Percentiles rank a stretch among this genome's conserved stretches.
These are phyloP conservation scores for Entoloma clypeatum DNA, from an alignment of 1,284 basidiomycete species.

Conservation along the genomic window DNA sequence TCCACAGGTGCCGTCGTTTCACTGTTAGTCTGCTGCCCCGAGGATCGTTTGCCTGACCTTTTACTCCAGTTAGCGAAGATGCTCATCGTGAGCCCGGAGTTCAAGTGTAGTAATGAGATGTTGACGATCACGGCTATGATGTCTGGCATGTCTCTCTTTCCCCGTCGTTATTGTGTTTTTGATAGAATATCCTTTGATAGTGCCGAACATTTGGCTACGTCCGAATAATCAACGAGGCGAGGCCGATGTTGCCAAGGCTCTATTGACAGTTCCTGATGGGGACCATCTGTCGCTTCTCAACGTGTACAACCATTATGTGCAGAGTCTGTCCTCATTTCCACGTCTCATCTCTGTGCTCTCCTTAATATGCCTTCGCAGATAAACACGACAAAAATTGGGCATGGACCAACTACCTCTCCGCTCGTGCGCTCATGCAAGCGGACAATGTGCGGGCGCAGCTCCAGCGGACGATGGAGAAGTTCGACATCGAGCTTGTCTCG, in stretches of 20 bases:
- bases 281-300: slow-evolving; percentile 95
- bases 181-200: too few species aligned
- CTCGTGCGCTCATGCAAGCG: slow-evolving; percentile 81
- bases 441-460: slow-evolving; percentile 93
- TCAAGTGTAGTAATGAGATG: slow-evolving; percentile 94
- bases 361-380: slow-evolving; percentile 38
- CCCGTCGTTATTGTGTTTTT: slow-evolving; percentile 8
- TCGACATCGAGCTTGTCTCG: slow-evolving; percentile 76
- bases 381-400: slow-evolving; percentile 82
- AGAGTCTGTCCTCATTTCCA: slow-evolving; percentile 56
- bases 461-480: slow-evolving; percentile 88
- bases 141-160: slow-evolving; percentile 55
- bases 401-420: slow-evolving; percentile 88
- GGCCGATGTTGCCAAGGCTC: slow-evolving; percentile 87
- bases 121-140: slow-evolving; percentile 95
- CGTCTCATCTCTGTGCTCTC: slow-evolving; percentile 1
- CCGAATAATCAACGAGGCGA: slow-evolving; percentile 85
- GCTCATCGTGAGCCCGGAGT: slow-evolving; percentile 91
- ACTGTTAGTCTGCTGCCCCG: slow-evolving; percentile 14
- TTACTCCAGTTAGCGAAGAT: slow-evolving; percentile 80
- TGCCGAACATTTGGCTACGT: slow-evolving; percentile 91
- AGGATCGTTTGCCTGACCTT: not conserved
- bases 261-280: slow-evolving; percentile 88
- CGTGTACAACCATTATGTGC: slow-evolving; percentile 90
- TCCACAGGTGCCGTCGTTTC: slow-evolving; percentile 82